phyloP scores from a whole-genome alignment of 352 stramenopile species.

The Phytophthora macrochlamydospora region DNA sequence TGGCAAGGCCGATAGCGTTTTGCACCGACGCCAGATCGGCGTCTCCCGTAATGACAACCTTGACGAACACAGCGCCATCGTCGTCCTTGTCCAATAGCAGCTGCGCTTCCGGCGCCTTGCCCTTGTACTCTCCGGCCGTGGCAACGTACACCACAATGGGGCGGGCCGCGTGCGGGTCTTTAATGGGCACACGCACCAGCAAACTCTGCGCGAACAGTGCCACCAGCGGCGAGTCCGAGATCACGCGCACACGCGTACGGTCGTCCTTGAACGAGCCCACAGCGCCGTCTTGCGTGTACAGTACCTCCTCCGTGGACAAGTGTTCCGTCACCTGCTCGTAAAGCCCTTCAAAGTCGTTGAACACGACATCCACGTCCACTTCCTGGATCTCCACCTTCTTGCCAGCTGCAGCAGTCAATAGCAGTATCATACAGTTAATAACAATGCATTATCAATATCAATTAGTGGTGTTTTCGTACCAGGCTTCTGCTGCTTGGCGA shows the following conservation, averaged over 20 bases:
- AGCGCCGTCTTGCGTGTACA: slow-evolving; percentile 80
- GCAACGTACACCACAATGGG: slow-evolving; percentile 83
- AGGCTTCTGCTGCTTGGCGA: slow-evolving; percentile 69
- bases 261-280: slow-evolving; percentile 81
- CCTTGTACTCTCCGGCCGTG: slow-evolving; percentile 64
- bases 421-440: background rate
- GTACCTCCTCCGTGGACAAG: slow-evolving; percentile 53
- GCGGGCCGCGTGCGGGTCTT: slow-evolving; percentile 68
- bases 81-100: slow-evolving; percentile 74
- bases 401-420: slow-evolving; percentile 35
- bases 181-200: slow-evolving; percentile 68
- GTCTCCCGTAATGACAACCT: slow-evolving; percentile 71
- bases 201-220: slow-evolving; percentile 76
- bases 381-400: slow-evolving; percentile 63
- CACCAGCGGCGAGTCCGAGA: slow-evolving; percentile 77
- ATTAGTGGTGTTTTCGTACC: slow-evolving; percentile 21
- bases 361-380: slow-evolving; percentile 69
- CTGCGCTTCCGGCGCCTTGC: slow-evolving; percentile 57
- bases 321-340: slow-evolving; percentile 80
- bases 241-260: slow-evolving; percentile 76
- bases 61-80: slow-evolving; percentile 62
- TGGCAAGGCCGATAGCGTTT: slow-evolving; percentile 63
- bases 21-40: slow-evolving; percentile 60
- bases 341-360: slow-evolving; percentile 68
- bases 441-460: background rate